Conservation (phyloP, 2,329 filamentous ascomycete genomes). For the Sarocladiaceae sp. region DNA sequence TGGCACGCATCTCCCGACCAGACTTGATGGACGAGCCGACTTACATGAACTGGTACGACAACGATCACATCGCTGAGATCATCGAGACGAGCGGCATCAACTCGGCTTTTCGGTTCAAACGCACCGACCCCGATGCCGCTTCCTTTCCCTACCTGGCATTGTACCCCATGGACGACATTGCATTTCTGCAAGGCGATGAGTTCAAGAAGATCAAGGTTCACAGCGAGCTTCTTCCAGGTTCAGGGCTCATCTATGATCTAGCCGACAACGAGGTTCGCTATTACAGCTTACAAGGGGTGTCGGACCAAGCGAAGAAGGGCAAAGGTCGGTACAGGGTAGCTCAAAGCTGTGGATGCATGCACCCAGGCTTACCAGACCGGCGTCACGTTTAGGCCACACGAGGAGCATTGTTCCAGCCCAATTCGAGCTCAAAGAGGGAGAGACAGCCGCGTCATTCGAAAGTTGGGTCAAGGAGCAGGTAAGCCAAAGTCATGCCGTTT, state of each 20-base stretch:
- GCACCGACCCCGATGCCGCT: conserved; percentile 14
- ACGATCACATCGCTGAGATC: conserved; percentile 31
- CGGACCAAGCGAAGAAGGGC: conserved; percentile 16
- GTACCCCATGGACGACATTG: conserved; percentile 29
- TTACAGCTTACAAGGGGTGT: conserved; percentile 17
- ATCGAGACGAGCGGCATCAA: conserved; percentile 25
- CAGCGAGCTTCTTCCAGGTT: conserved; percentile 20
- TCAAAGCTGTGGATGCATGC: no score
- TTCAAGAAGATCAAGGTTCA: conserved; percentile 27
- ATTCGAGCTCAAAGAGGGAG: conserved; percentile 9
- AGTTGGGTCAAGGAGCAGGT: conserved; percentile 18
- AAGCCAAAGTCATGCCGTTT: no score
- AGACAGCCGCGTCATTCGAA: conserved; percentile 16
- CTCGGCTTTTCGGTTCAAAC: conserved; percentile 24
- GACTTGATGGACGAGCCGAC: conserved; percentile 23
- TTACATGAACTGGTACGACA: conserved; percentile 31
- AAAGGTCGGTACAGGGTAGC: conserved; percentile 11
- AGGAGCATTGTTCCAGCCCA: conserved; percentile 7
- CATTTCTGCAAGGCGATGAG: conserved; percentile 24
- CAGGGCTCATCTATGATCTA: conserved; percentile 17
- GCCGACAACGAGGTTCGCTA: conserved; percentile 17
- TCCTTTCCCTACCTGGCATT: conserved; percentile 28
- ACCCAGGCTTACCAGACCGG: no score
- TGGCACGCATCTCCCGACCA: conserved; percentile 18
- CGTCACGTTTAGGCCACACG: conserved; percentile 8